Base-by-base conservation (phyloP, 805 yeast genomes). In the Yamadazyma tumulicola region DNA sequence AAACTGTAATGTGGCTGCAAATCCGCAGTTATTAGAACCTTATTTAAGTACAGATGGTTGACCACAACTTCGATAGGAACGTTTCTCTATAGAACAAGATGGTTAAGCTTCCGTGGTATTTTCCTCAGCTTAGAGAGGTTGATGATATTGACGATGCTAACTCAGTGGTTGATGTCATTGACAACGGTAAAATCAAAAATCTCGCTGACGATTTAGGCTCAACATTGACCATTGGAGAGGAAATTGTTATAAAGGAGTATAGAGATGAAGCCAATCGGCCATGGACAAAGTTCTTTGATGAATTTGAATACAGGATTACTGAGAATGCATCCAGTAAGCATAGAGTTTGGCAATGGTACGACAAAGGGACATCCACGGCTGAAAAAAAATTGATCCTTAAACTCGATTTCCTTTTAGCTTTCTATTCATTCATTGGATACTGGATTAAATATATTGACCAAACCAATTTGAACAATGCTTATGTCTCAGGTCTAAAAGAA, bases 191-290 rank as follows among this genome's bases (percentile, higher is more conserved):
- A 18, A 6, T 14, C 11, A 22, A 28, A 22, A 22, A 10, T 12
- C 28, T 28, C 21, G 19, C 15, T 21, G 34, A 29, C 11, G 20
- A 29, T 11, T 9, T 13, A 6, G 27, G 15, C 20, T 19, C 32
- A 19, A 15, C 13, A 12, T 12, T 19, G 5, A 17, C 24, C 25
- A 6, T 15, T 18, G 6, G 12, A 10, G 19, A 15, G n/a, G 24
- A 29, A 18, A 17, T 29, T 18, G 7, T 17, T 9, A 31, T 19
- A 4, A 13, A 35, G 24, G 45, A 41, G 27, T 41, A 65, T 47
- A 56, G 79, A 42, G 79, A 75, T 47, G 79, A 74, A 49, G 75
- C 76, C 6, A 49, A 68, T 41, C 59, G 77, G 31, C 61, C 67
- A 22, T 74, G 77, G 74, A 70, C 61, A 60, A 63, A 61, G 19